These are phyloP conservation scores for Calophaca sinica DNA, from an alignment of 306 rosid genomes.

Conservation along the genomic window DNA sequence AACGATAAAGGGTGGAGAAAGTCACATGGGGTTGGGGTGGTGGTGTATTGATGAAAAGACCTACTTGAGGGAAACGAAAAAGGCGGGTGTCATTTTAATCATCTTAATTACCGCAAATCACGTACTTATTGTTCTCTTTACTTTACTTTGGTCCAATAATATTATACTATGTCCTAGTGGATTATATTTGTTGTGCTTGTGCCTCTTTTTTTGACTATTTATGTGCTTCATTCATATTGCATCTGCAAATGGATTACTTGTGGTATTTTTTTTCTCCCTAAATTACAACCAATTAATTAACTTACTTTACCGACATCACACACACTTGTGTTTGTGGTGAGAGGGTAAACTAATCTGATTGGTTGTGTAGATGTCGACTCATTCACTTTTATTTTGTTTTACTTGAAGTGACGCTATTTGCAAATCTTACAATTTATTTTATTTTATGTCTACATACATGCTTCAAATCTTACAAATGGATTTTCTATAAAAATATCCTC, in stretches of 20 bases:
- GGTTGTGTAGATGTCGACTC: slow-evolving; percentile 13
- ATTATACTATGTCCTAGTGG: too few species aligned
- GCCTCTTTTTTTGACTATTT: slow-evolving; percentile 17
- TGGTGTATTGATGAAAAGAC: slow-evolving; percentile 25
- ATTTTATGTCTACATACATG: neutral
- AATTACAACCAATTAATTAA: neutral
- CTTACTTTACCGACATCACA: neutral
- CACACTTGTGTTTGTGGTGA: neutral
- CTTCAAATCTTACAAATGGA: neutral
- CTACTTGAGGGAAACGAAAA: slow-evolving; percentile 47
- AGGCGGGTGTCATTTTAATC: slow-evolving; percentile 57
- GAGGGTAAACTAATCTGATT: neutral
- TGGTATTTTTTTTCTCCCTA: too few species aligned
- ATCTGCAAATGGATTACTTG: too few species aligned
- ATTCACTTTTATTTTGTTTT: neutral
- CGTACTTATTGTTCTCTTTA: neutral
- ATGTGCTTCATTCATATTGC: neutral
- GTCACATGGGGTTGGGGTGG: slow-evolving; percentile 59
- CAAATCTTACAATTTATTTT: neutral
- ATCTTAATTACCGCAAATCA: slow-evolving; percentile 7
- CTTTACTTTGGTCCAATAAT: slow-evolving; percentile 12
- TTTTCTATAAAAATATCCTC: neutral
- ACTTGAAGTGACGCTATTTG: slow-evolving; percentile 11
- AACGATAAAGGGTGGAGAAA: slow-evolving; percentile 5
- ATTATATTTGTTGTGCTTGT: neutral